phyloP scores from a whole-genome alignment of 805 yeast species.

The Metschnikowia henanensis region DNA sequence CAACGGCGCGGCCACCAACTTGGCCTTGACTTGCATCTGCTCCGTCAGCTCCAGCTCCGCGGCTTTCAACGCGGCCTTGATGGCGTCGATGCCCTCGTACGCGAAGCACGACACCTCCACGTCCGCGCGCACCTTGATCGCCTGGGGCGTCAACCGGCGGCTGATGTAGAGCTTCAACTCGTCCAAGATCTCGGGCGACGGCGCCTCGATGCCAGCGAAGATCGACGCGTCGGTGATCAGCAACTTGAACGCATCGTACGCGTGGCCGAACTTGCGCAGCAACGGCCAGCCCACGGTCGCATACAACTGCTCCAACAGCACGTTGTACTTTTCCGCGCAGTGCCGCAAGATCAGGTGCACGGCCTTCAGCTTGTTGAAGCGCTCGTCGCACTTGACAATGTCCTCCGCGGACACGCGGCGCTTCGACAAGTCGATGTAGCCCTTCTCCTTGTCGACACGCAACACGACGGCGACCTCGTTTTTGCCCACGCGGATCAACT shows the following conservation, averaged over 20 bases:
- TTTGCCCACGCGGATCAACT: constrained; percentile 95
- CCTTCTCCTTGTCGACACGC: constrained; percentile 98
- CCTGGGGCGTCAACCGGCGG: constrained; percentile 96
- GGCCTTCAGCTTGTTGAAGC: constrained; percentile 94
- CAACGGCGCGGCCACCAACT: constrained; percentile 95
- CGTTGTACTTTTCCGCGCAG: constrained; percentile 94
- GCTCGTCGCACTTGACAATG: constrained; percentile 95
- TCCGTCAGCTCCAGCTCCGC: constrained; percentile 87
- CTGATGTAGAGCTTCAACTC: constrained; percentile 87
- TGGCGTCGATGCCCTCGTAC: constrained; percentile 98
- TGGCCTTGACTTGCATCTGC: constrained; percentile 85
- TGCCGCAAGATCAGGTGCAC: constrained; percentile 98
- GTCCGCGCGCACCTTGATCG: constrained; percentile 97
- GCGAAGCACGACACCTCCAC: constrained; percentile 96
- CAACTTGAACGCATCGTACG: constrained; percentile 94
- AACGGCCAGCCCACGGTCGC: constrained; percentile 96
- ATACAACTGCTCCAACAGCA: constrained; percentile 83
- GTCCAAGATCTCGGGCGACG: constrained; percentile 70
- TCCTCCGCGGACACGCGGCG: constrained; percentile 99
- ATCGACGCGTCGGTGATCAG: constrained; percentile 91
- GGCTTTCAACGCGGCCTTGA: constrained; percentile 80
- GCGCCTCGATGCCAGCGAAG: constrained; percentile 76
- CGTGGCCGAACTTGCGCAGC: constrained; percentile 93
- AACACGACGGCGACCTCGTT: constrained; percentile 97
- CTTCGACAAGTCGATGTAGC: constrained; percentile 95